Conservation (phyloP, 2,329 filamentous ascomycete genomes). For the Furcasterigmium sp. region DNA sequence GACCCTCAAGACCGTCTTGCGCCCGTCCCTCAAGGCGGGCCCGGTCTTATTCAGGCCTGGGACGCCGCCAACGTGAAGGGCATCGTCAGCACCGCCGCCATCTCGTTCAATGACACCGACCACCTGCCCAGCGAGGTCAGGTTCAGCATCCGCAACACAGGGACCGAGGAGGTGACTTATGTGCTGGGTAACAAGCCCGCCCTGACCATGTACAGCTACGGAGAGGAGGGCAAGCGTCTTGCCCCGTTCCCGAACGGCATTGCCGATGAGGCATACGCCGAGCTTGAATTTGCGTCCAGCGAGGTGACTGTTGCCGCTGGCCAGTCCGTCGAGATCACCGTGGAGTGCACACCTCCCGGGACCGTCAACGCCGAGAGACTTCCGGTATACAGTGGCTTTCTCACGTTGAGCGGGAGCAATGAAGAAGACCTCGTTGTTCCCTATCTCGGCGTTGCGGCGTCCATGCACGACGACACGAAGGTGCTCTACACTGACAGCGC, state of each 20-base stretch:
- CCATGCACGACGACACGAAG: constrained; percentile 15
- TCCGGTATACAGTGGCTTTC: constrained; percentile 37
- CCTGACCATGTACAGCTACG: constrained; percentile 31
- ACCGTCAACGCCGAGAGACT: constrained; percentile 22
- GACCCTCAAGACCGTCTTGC: constrained; percentile 10
- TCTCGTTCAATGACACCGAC: constrained; percentile 40
- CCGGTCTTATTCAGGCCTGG: constrained; percentile 34
- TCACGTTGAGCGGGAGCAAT: constrained; percentile 31
- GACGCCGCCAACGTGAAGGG: constrained; percentile 32
- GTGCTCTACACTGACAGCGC: constrained; percentile 7
- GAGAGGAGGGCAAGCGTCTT: constrained; percentile 1
- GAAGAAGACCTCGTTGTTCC: constrained; percentile 29
- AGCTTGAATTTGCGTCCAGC: constrained; percentile 10
- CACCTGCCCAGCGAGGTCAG: constrained; percentile 26
- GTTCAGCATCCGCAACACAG: constrained; percentile 35
- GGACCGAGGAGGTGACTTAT: constrained; percentile 27
- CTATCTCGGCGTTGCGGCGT: constrained; percentile 30
- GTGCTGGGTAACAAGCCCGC: constrained; percentile 27
- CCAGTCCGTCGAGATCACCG: constrained; percentile 16
- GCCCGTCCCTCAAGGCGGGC: constrained; percentile 36
- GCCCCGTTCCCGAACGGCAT: constrained; percentile 12
- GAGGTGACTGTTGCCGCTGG: constrained; percentile 21
- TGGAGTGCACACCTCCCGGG: constrained; percentile 20
- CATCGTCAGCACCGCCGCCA: constrained; percentile 26
- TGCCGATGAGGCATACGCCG: constrained; percentile 11